Percentiles rank a stretch among this genome's conserved stretches.
These are phyloP conservation scores for Sugiyamaella castrensis DNA, from an alignment of 1,139 yeast genomes.

Conservation along the genomic window DNA sequence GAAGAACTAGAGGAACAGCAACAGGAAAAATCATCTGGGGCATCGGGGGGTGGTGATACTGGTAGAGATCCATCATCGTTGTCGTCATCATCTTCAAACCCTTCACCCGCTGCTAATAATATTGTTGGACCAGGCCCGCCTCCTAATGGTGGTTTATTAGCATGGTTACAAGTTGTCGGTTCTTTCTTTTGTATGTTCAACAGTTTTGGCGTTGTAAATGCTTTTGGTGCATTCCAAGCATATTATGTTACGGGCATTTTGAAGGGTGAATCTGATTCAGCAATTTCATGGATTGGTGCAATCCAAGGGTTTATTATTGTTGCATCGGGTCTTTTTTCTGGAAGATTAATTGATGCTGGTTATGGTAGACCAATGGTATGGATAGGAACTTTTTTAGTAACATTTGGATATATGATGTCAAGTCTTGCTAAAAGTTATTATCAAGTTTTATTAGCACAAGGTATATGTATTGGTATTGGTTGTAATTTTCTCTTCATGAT, in stretches of 20 bases:
- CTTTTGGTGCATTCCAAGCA: conserved; percentile 61
- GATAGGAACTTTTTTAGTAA: conserved; percentile 47
- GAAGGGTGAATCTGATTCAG: conserved; percentile 41
- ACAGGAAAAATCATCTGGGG: too few species aligned
- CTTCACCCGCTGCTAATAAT: conserved; percentile 48
- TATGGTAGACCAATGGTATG: conserved; percentile 31
- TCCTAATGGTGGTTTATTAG: conserved; percentile 35
- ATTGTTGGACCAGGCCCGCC: conserved; percentile 19
- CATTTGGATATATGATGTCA: conserved; percentile 51
- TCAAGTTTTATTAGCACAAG: conserved; percentile 58
- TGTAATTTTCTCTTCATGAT: conserved; percentile 40
- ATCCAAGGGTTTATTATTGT: conserved; percentile 51
- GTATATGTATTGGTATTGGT: conserved; percentile 54
- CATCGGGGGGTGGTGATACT: too few species aligned
- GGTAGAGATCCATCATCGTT: too few species aligned
- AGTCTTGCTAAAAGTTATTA: conserved; percentile 50
- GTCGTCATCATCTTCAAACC: too few species aligned
- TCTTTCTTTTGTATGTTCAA: conserved; percentile 50
- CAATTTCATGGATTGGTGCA: conserved; percentile 65
- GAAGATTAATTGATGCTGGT: conserved; percentile 56
- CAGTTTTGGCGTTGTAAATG: conserved; percentile 57
- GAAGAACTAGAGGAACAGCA: too few species aligned
- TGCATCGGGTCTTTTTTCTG: conserved; percentile 53
- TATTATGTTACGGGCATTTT: conserved; percentile 51
- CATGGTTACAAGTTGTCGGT: conserved; percentile 36